Evolutionary conservation across 2,329 filamentous ascomycete species (phyloP).

Genomic region (Diaporthe sp.): DNA sequence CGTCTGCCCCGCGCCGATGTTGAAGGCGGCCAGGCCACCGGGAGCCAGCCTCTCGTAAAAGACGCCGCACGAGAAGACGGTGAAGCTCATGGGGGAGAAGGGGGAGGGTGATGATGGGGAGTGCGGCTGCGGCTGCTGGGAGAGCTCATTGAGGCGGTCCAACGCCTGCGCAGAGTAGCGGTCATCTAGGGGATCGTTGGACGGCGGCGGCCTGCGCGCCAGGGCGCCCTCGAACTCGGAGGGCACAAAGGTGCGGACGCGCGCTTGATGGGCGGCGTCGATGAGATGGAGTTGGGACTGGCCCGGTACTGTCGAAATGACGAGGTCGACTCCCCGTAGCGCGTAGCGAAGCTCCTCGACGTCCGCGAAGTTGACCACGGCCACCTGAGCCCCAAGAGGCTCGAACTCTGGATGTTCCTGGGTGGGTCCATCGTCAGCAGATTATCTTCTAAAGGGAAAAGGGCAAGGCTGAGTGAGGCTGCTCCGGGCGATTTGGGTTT

Average conservation of each 20-base stretch:
- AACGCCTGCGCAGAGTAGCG: slow-evolving; percentile 70
- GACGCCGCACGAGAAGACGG: slow-evolving; percentile 79
- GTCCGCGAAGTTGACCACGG: slow-evolving; percentile 76
- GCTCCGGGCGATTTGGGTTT: not conserved
- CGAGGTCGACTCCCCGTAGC: slow-evolving; percentile 78
- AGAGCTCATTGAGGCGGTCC: slow-evolving; percentile 67
- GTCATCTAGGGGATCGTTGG: slow-evolving; percentile 73
- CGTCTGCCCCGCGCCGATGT: slow-evolving; percentile 69
- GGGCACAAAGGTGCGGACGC: slow-evolving; percentile 78
- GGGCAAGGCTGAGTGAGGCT: slow-evolving; percentile 36
- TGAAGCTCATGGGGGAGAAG: slow-evolving; percentile 69
- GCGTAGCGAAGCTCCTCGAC: slow-evolving; percentile 70
- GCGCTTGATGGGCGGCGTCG: slow-evolving; percentile 74
- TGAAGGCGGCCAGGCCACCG: slow-evolving; percentile 70
- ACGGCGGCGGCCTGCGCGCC: slow-evolving; percentile 59
- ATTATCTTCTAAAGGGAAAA: not conserved
- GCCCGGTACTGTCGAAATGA: slow-evolving; percentile 80
- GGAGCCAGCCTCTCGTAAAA: slow-evolving; percentile 82
- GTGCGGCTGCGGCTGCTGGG: slow-evolving; percentile 48
- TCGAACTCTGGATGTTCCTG: slow-evolving; percentile 68
- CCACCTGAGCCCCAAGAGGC: slow-evolving; percentile 72
- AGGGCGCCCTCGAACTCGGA: slow-evolving; percentile 81
- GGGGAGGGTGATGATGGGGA: slow-evolving; percentile 42
- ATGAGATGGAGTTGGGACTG: slow-evolving; percentile 77
- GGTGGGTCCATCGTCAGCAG: slow-evolving; percentile 25